Evolutionary conservation across 164 flowering plant genomes (phyloP).

Genomic region (Tetracentron sinense): DNA sequence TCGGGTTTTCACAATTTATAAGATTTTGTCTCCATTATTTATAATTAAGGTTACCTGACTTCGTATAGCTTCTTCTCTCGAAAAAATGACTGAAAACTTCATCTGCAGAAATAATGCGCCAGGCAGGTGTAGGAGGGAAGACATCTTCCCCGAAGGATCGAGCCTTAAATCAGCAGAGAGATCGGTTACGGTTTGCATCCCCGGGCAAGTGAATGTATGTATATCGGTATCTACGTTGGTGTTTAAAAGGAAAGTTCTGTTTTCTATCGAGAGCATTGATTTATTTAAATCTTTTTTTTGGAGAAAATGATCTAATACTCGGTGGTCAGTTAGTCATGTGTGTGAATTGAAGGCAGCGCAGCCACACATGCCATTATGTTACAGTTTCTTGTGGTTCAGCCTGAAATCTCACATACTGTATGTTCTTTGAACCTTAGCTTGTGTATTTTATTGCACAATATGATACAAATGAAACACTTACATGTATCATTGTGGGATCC

Average conservation of each 20-base stretch:
- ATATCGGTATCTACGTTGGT: constrained; percentile 9
- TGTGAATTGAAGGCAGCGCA: constrained; percentile 7
- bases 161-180: constrained; percentile 31
- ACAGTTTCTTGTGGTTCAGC: constrained; percentile 11
- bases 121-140: constrained; percentile 44
- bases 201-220: constrained; percentile 38
- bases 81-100: neutral
- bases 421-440: constrained; percentile 15
- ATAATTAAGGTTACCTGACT: neutral
- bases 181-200: constrained; percentile 37
- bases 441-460: constrained; percentile 19
- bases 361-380: constrained; percentile 8
- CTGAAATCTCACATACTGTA: constrained; percentile 15
- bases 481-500: too few species aligned
- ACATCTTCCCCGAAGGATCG: constrained; percentile 50
- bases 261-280: constrained; percentile 14
- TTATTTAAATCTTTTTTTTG: constrained; percentile 23
- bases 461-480: constrained; percentile 5
- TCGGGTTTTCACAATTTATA: too few species aligned
- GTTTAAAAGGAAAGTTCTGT: constrained; percentile 12
- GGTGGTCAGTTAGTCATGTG: constrained; percentile 1
- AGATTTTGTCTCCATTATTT: too few species aligned
- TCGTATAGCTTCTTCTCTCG: neutral
- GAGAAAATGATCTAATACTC: constrained; percentile 12
- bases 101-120: constrained; percentile 49